These are phyloP conservation scores for Sugiyamaella floridensis DNA, from an alignment of 805 yeast genomes.

Conservation along the genomic window DNA sequence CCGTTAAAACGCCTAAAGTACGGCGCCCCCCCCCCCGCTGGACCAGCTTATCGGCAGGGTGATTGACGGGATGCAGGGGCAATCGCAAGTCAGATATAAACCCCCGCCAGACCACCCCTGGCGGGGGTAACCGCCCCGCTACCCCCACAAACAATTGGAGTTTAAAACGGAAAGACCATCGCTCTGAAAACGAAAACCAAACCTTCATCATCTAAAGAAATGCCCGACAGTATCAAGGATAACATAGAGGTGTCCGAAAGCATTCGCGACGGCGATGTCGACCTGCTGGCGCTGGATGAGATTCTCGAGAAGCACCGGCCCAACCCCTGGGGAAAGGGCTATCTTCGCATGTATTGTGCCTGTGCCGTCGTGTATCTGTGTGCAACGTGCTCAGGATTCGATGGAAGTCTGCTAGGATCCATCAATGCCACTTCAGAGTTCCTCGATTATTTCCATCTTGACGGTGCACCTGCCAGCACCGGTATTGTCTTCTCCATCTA, in stretches of 20 bases:
- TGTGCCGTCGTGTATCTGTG: conserved; percentile 11
- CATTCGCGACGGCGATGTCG: not conserved
- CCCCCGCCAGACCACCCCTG: no score
- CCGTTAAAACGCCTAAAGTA: no score
- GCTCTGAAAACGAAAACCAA: no score
- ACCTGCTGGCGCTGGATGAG: conserved; percentile 6
- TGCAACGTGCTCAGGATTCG: conserved; percentile 15
- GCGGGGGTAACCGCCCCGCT: no score
- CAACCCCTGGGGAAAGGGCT: conserved; percentile 9
- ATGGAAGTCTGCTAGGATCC: conserved; percentile 16
- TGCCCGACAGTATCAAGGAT: not conserved
- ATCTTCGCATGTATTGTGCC: conserved; percentile 7
- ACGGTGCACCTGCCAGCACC: conserved; percentile 11
- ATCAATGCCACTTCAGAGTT: conserved; percentile 16
- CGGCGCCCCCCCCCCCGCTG: no score
- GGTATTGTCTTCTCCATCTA: conserved; percentile 16
- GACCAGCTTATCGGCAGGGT: no score
- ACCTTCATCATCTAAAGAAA: not conserved
- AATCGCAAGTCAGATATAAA: no score
- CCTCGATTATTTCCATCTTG: conserved; percentile 8
- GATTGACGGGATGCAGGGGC: no score
- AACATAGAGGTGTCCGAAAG: not conserved
- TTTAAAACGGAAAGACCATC: no score
- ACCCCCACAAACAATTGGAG: no score
- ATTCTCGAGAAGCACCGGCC: conserved; percentile 9